Conservation (phyloP, 2,329 filamentous ascomycete genomes). For the Verruconis gallopava region DNA sequence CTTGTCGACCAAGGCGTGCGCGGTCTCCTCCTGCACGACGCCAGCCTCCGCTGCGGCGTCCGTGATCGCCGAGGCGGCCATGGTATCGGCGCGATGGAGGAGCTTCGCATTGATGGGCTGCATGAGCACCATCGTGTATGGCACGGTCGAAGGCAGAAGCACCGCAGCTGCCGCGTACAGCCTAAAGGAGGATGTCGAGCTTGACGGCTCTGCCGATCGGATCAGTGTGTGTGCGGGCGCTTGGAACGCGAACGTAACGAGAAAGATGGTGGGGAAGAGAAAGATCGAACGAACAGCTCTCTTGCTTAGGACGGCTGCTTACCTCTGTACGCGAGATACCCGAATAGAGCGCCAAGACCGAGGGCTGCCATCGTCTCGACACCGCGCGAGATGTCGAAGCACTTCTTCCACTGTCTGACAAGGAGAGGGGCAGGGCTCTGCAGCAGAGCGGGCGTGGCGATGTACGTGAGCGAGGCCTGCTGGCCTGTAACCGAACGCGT, state of each 20-base stretch:
- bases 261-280: too few species aligned
- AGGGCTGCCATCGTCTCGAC: not conserved
- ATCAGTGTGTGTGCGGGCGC: not conserved
- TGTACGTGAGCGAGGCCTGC: conserved; percentile 1
- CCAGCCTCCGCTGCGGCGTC: conserved; percentile 22
- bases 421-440: not conserved
- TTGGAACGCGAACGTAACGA: too few species aligned
- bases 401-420: not conserved
- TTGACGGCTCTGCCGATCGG: not conserved
- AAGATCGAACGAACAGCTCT: too few species aligned
- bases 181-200: not conserved
- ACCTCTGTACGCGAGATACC: not conserved
- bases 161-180: conserved; percentile 9
- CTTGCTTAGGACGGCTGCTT: too few species aligned
- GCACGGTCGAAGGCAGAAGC: conserved; percentile 6
- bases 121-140: conserved; percentile 10
- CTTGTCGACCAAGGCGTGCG: conserved; percentile 40
- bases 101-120: conserved; percentile 6
- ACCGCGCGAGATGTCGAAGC: not conserved
- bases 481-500: not conserved
- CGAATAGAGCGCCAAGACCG: not conserved
- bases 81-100: not conserved
- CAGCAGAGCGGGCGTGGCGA: conserved; percentile 4
- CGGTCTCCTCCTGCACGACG: conserved; percentile 30
- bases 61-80: not conserved